Evolutionary conservation across 352 stramenopile species (phyloP), one percentile per base, ranked within the genome.

Genomic region (Ophiocytium majus): DNA sequence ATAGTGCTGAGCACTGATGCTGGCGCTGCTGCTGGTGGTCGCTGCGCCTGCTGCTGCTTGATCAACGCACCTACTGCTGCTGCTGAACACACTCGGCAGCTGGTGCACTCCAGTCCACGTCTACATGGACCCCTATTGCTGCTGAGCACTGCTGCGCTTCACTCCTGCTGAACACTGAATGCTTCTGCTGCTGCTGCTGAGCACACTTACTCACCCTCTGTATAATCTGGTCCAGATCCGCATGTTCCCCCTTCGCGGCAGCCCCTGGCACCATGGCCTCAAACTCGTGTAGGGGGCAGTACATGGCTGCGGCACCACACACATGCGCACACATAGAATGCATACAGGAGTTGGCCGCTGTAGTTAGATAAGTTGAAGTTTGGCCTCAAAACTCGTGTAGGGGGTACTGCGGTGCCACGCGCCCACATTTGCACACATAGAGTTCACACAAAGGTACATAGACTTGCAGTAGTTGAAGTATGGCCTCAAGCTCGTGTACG

Each of bases 251-350:
- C 34, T 28, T 36, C 5, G 19, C 31, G 14, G 31, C 75, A 17
- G 75, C 36, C 1, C 50, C 50, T 5, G 75, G 75, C 75, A 57
- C 50, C 75, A 81, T 81, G 31, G 37, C 32, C 50, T 37, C 19
- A 81, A 81, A 81, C 36, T 81, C 75, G 50, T 50, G 19, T 17
- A 81, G 75, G 50, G 75, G 75, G 75, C 75, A 81, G 36, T 50
- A 81, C 36, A 81, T 81, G 32, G 75, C 75, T 81, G 75, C 31
- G 50, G 14, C 14, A n/a, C n/a, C n/a, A n/a, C n/a, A n/a, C 5
- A 57, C 43, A 14, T 14, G 5, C 14, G 5, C 43, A 57, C 43
- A 14, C 43, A 5, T 57, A 14, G 14, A 57, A 14, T 57, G 43
- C 43, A 57, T 14, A 14, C 5, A 57, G 14, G 14, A 5, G 43